These are phyloP conservation scores for Bacidia gigantensis DNA, from an alignment of 495 filamentous ascomycete genomes.

Conservation along the genomic window DNA sequence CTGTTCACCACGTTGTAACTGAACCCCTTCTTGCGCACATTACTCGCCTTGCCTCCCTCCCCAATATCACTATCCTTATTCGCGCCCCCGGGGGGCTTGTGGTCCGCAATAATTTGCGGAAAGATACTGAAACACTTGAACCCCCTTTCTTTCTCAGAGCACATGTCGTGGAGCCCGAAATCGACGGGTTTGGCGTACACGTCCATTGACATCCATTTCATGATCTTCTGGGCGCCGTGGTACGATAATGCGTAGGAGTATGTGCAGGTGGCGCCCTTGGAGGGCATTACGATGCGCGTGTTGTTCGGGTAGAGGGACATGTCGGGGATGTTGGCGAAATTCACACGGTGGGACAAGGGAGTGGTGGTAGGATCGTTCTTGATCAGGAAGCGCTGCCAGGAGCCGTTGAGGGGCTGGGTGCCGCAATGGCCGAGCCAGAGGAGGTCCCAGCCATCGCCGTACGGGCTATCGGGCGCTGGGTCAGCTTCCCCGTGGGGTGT, in stretches of 20 bases:
- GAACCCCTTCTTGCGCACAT: slow-evolving; percentile 25
- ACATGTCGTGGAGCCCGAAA: slow-evolving; percentile 34
- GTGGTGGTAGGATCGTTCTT: slow-evolving; percentile 19
- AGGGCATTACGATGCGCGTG: slow-evolving; percentile 33
- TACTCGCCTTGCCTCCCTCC: slow-evolving; percentile 17
- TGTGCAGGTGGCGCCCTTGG: slow-evolving; percentile 37
- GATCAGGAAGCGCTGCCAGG: slow-evolving; percentile 14
- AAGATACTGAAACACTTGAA: slow-evolving; percentile 32
- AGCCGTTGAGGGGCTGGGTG: slow-evolving; percentile 20
- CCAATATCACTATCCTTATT: slow-evolving; percentile 34
- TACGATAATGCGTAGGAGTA: slow-evolving; percentile 41
- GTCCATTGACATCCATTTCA: slow-evolving; percentile 34
- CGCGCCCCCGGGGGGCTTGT: slow-evolving; percentile 27
- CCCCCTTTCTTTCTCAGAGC: slow-evolving; percentile 14
- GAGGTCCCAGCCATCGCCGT: slow-evolving; percentile 43
- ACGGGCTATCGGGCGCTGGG: slow-evolving; percentile 29
- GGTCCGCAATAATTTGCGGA: slow-evolving; percentile 34
- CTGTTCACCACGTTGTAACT: slow-evolving; percentile 36
- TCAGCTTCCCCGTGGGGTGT: slow-evolving; percentile 20
- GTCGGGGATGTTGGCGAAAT: slow-evolving; percentile 10
- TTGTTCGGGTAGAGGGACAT: slow-evolving; percentile 22
- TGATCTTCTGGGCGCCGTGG: slow-evolving; percentile 36
- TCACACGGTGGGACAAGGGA: slow-evolving; percentile 9
- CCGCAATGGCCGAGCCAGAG: slow-evolving; percentile 42
- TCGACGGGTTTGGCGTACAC: slow-evolving; percentile 32